Evolutionary conservation across 2,329 filamentous ascomycete species (phyloP), one percentile per base, ranked within the genome.

Genomic region (Tolypocladium paradoxum): DNA sequence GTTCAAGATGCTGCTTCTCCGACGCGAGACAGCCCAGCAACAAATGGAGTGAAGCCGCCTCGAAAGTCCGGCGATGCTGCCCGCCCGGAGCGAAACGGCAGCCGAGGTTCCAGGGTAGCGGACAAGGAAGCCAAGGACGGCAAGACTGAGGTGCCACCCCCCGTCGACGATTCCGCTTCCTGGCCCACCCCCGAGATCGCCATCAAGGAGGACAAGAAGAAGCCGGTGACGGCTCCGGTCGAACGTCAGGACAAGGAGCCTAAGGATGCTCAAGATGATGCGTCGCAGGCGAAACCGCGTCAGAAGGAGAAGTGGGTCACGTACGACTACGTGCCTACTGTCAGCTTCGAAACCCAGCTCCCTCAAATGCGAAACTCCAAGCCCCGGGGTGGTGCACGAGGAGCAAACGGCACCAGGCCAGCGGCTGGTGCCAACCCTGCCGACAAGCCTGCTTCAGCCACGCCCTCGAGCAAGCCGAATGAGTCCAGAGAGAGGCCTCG

Each of bases 101-200:
- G 75, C 55, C 73, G 78, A 48, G 77, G 76, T 9, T 70, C 69
- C 53, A 73, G 77, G 55, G 57, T 63, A 20, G 61, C 65, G 3
- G 76, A 78, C 22, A 78, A 72, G 57, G 73, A 74, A 14, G 67
- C 58, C 14, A 58, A 57, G 48, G 62, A 69, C 45, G 54, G 50
- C 54, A 70, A 66, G 56, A 52, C 62, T 16, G 71, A 69, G 27
- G 57, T 70, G 2, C 65, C 74, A 5, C 88, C 88, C 29, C 78
- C 88, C 2, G 85, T 89, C 48, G 83, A 81, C 54, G 91, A 97
- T 68, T 78, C 88, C 49, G 75, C 82, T 51, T 84, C 84, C 22
- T 99, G 93, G 93, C 93, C 93, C 18, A 97, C 92, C 3, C 90
- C 90, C 0, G 89, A 96, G 61, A 82, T 85, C 51, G 83, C 85